Evolutionary conservation across 2,329 filamentous ascomycete species (phyloP).

Genomic region (Cryphonectria parasitica): DNA sequence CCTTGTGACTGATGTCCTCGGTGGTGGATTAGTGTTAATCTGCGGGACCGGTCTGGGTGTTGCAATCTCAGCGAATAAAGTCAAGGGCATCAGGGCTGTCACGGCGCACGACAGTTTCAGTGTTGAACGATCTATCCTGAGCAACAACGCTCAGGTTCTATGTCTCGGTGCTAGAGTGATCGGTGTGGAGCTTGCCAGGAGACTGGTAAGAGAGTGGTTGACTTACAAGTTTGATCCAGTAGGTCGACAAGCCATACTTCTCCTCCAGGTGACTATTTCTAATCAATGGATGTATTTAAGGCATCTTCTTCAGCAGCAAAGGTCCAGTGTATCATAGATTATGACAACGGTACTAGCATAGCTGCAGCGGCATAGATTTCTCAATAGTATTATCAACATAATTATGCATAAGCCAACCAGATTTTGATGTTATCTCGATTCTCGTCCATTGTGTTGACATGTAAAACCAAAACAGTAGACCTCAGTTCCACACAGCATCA

Average conservation of each 20-base stretch:
- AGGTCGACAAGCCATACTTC: slow-evolving; percentile 40
- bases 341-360: slow-evolving; percentile 17
- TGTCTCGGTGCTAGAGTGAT: slow-evolving; percentile 86
- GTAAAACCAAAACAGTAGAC: neutral
- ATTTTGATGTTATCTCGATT: neutral
- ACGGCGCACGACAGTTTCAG: slow-evolving; percentile 87
- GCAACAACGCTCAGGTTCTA: slow-evolving; percentile 85
- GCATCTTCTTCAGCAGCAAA: slow-evolving; percentile 25
- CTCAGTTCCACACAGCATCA: neutral
- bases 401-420: too few species aligned
- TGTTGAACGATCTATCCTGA: slow-evolving; percentile 78
- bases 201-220: slow-evolving; percentile 80
- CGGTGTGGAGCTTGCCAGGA: slow-evolving; percentile 77
- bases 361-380: neutral
- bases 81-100: slow-evolving; percentile 80
- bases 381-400: neutral
- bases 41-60: slow-evolving; percentile 88
- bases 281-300: neutral
- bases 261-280: neutral
- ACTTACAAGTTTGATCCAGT: slow-evolving; percentile 73
- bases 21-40: slow-evolving; percentile 61
- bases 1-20: neutral
- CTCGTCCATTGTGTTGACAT: neutral
- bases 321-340: slow-evolving; percentile 24
- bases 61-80: slow-evolving; percentile 85